phyloP scores from a whole-genome alignment of 495 filamentous ascomycete genomes.

The Barbatosphaeria neglecta region DNA sequence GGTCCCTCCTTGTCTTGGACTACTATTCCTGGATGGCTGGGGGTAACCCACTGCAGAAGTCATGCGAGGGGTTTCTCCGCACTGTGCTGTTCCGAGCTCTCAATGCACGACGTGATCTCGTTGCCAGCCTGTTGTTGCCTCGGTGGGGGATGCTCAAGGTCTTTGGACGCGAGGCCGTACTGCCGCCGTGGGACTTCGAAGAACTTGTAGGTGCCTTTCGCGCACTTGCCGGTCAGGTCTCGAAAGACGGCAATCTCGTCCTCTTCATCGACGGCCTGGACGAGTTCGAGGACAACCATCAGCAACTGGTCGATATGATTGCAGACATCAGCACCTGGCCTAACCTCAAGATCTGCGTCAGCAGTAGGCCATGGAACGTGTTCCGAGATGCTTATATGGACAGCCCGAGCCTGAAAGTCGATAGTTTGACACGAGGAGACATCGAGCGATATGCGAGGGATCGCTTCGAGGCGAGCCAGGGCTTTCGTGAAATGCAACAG shows the following conservation, averaged over 20 bases:
- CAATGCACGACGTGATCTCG: conserved; percentile 9
- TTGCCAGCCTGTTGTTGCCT: not conserved
- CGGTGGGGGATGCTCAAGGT: not conserved
- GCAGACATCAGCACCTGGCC: not conserved
- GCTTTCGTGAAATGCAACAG: not conserved
- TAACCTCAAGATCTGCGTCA: conserved; percentile 25
- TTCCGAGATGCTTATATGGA: conserved; percentile 20
- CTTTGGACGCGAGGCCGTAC: not conserved
- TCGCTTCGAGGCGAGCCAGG: not conserved
- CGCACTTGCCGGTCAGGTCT: not conserved
- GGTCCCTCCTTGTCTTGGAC: not conserved
- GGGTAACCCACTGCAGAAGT: conserved; percentile 20
- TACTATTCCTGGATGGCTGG: conserved; percentile 33
- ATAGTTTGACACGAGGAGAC: conserved; percentile 15
- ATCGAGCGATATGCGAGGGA: conserved; percentile 10
- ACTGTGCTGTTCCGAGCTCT: conserved; percentile 21
- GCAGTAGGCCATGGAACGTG: conserved; percentile 28
- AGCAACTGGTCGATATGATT: conserved; percentile 8
- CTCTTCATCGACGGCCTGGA: conserved; percentile 34
- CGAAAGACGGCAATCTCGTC: conserved; percentile 8
- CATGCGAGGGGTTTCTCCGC: conserved; percentile 25
- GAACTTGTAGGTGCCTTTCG: conserved; percentile 1
- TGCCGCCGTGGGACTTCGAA: not conserved
- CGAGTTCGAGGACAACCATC: conserved; percentile 8
- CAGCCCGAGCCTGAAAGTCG: conserved; percentile 7